Evolutionary conservation across 1,139 yeast species (phyloP), one percentile per base, ranked within the genome.

Genomic region (Geotrichum europaeum): DNA sequence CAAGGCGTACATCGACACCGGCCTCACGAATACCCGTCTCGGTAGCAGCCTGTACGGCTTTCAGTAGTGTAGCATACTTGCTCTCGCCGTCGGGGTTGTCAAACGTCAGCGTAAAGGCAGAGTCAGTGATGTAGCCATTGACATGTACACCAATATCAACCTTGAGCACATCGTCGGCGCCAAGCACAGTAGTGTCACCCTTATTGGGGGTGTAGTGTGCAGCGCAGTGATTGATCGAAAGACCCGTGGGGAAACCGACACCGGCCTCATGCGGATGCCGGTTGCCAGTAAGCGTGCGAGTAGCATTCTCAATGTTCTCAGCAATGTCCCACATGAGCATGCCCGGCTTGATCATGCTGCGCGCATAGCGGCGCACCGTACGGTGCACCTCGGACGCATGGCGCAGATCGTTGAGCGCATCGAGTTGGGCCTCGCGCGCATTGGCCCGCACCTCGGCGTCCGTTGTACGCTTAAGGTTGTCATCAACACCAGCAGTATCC

Each of bases 151-250:
- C 99, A 70, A 92, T 85, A 73, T 94, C 99, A 47, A 94, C 96
- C 77, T 95, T 95, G 91, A 94, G 85, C 57, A 94, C 97, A 75
- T 94, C 99, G 65, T 89, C 96, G 69, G 89, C 84, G 62, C 81
- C 79, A 67, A 94, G 78, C 1, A 87, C 87, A 10, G 88, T 81
- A 69, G 85, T 89, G 74, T 95, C 99, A 22, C 97, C 97, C 20
- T 96, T 86, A 75, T 94, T 94, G 22, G 99, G 99, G 0, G 98
- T 92, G 75, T 91, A 94, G 74, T 95, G 99, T 0, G 99, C 99
- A 36, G 99, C 99, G 68, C 91, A 87, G 72, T 92, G 89, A 75
- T 94, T 95, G 65, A 92, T 76, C 0, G 97, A 89, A 57, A 95
- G 81, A 60, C 99, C 99, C 12, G 98, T 91, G 53, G 99, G 99